These are phyloP conservation scores for Larix kaempferi DNA, from an alignment of 75 land plant species.

Conservation along the genomic window DNA sequence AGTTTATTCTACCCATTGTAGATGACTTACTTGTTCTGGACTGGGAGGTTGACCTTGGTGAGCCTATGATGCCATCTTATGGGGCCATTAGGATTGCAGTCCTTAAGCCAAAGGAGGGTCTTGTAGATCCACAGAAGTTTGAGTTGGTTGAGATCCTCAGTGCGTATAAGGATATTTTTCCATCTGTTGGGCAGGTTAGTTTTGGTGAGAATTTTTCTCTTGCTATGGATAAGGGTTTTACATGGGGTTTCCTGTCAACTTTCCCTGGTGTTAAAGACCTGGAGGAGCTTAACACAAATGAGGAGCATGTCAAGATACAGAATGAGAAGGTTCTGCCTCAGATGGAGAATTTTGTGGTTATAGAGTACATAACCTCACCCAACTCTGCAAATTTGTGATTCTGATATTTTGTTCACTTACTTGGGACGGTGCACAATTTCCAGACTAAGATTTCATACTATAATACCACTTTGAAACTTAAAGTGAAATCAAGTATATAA, in stretches of 20 bases:
- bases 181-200: conserved; percentile 33
- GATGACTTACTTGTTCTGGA: conserved; percentile 82
- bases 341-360: conserved; percentile 44
- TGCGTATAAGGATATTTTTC: conserved; percentile 22
- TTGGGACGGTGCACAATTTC: background rate
- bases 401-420: conserved; percentile 2
- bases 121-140: conserved; percentile 15
- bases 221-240: conserved; percentile 68
- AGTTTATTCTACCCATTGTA: conserved; percentile 42
- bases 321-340: conserved; percentile 38
- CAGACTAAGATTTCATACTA: background rate
- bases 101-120: conserved; percentile 48
- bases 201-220: conserved; percentile 74
- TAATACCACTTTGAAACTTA: background rate
- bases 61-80: conserved; percentile 8
- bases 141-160: conserved; percentile 23
- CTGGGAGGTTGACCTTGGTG: conserved; percentile 51
- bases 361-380: conserved; percentile 32
- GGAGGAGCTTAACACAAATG: conserved; percentile 28
- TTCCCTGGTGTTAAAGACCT: conserved; percentile 46
- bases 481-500: background rate
- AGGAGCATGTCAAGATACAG: conserved; percentile 24
- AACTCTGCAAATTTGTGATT: conserved; percentile 22
- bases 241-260: conserved; percentile 39
- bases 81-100: conserved; percentile 52